Conservation (phyloP, 2,329 filamentous ascomycete genomes). For the Harringtonia lauricola region DNA sequence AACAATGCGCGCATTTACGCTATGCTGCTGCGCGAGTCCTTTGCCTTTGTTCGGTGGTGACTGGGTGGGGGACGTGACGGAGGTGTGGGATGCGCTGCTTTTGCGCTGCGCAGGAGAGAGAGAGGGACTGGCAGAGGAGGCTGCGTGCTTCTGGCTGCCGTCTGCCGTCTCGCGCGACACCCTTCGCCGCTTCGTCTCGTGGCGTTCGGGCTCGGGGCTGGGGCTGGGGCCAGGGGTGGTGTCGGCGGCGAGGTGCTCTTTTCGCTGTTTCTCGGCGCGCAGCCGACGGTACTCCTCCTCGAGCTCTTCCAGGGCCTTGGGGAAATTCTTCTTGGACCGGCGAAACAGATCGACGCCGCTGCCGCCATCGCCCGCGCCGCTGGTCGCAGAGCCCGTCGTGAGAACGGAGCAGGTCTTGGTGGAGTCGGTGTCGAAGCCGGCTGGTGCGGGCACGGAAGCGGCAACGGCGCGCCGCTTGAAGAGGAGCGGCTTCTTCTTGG, state of each 20-base stretch:
- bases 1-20: constrained; percentile 1
- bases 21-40: constrained; percentile 2
- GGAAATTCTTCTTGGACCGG: constrained; percentile 37
- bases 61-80: not conserved
- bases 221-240: not conserved
- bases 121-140: not conserved
- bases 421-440: not conserved
- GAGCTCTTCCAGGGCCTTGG: constrained; percentile 16
- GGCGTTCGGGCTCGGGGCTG: not conserved
- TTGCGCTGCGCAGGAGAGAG: not conserved
- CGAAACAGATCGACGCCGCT: constrained; percentile 36
- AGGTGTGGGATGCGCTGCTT: not conserved
- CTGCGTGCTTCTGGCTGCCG: not conserved
- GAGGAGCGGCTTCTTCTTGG: constrained; percentile 9
- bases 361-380: constrained; percentile 14
- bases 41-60: constrained; percentile 7
- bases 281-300: constrained; percentile 13
- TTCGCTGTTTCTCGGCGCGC: constrained; percentile 1
- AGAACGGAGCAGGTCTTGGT: no score
- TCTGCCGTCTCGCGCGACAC: constrained; percentile 6
- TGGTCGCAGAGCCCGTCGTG: no score
- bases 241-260: constrained; percentile 23
- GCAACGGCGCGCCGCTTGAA: constrained; percentile 10
- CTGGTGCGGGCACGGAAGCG: not conserved
- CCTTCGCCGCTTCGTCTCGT: constrained; percentile 8